phyloP scores from a whole-genome alignment of 2,329 filamentous ascomycete species.

The Pseudohalonectria lignicola region DNA sequence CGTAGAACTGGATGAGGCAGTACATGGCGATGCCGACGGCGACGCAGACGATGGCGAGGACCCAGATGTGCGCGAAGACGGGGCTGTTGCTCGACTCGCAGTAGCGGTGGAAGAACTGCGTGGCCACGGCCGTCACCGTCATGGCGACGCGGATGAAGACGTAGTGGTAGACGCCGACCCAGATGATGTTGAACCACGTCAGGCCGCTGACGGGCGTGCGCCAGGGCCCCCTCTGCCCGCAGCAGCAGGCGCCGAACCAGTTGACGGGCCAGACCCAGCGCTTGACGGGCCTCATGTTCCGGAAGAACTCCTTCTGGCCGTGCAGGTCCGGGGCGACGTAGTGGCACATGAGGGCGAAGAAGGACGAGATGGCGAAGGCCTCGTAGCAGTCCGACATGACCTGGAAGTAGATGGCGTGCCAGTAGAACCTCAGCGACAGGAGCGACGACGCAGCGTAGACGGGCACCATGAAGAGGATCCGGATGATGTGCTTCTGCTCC shows the following conservation, averaged over 20 bases:
- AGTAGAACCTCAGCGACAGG: constrained; percentile 64
- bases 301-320: constrained; percentile 73
- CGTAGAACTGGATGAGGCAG: constrained; percentile 78
- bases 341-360: constrained; percentile 73
- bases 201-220: constrained; percentile 69
- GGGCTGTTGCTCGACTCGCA: constrained; percentile 72
- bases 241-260: constrained; percentile 60
- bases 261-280: constrained; percentile 67
- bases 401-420: constrained; percentile 69
- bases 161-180: constrained; percentile 77
- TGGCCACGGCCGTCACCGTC: constrained; percentile 66
- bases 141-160: constrained; percentile 71
- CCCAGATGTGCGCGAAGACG: constrained; percentile 75
- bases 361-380: constrained; percentile 77
- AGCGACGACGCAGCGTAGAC: constrained; percentile 68
- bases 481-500: constrained; percentile 63
- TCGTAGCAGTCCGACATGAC: constrained; percentile 80
- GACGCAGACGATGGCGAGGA: constrained; percentile 55
- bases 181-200: constrained; percentile 86
- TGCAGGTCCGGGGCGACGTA: constrained; percentile 71
- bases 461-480: constrained; percentile 81
- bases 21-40: constrained; percentile 81
- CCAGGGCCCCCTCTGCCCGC: constrained; percentile 57
- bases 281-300: constrained; percentile 50
- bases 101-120: constrained; percentile 58